phyloP scores from a whole-genome alignment of 768 basidiomycete species.

The Paxillus rubicundulus region DNA sequence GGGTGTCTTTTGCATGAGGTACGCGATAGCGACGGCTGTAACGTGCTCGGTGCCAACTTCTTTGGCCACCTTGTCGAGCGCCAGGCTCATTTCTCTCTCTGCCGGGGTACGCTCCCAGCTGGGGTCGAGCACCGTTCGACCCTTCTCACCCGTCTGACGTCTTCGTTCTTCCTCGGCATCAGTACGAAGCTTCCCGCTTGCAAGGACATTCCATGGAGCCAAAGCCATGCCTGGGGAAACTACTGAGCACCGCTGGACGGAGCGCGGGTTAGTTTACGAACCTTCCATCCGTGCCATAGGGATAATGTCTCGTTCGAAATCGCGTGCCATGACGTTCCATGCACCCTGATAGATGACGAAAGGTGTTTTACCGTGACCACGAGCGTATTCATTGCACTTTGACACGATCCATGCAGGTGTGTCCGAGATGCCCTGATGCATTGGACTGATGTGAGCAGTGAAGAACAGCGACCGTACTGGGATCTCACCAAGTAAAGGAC shows the following conservation, averaged over 20 bases:
- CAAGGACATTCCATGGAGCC: slow-evolving; percentile 38
- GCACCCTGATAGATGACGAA: slow-evolving; percentile 54
- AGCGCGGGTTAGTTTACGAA: background rate
- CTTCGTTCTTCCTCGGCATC: slow-evolving; percentile 31
- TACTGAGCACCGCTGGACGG: slow-evolving; percentile 15
- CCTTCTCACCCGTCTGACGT: slow-evolving; percentile 34
- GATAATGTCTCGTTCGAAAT: slow-evolving; percentile 54
- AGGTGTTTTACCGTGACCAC: slow-evolving; percentile 45
- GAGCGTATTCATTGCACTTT: slow-evolving; percentile 49
- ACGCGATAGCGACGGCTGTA: slow-evolving; percentile 41
- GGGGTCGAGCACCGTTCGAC: slow-evolving; percentile 25
- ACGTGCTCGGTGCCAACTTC: slow-evolving; percentile 38
- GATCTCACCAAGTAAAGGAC: slow-evolving; percentile 39
- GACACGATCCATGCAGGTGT: slow-evolving; percentile 50
- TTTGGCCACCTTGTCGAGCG: slow-evolving; percentile 39
- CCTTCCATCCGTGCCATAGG: slow-evolving; percentile 34
- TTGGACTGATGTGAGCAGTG: background rate
- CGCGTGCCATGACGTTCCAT: slow-evolving; percentile 44
- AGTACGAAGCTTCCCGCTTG: slow-evolving; percentile 24
- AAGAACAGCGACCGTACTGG: background rate
- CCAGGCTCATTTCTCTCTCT: slow-evolving; percentile 32
- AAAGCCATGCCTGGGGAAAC: slow-evolving; percentile 28
- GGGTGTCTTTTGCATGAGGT: slow-evolving; percentile 45
- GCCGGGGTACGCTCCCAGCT: slow-evolving; percentile 36
- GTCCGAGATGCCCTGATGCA: slow-evolving; percentile 37